Percentiles rank a stretch among this genome's conserved stretches.
Evolutionary conservation across 2,329 filamentous ascomycete species (phyloP).

Genomic region (Neoscytalidium dimidiatum): DNA sequence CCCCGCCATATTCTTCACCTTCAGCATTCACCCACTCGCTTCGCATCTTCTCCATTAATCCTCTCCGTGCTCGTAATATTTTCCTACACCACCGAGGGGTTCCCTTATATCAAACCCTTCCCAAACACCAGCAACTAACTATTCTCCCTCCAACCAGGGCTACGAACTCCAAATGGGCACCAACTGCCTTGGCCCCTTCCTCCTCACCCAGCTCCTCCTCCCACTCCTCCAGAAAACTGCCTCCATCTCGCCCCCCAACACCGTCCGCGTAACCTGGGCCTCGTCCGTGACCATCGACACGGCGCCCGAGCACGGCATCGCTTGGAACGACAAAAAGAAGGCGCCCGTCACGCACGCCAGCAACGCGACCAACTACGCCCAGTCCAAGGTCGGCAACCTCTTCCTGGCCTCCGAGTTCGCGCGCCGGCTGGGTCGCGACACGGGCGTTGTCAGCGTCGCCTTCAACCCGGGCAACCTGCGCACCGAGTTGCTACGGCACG

Average conservation of each 20-base stretch:
- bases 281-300: slow-evolving; percentile 25
- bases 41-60: not conserved
- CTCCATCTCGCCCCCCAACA: slow-evolving; percentile 23
- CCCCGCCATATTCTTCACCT: too few relatives aligned
- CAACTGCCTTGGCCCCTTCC: slow-evolving; percentile 43
- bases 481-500: slow-evolving; percentile 39
- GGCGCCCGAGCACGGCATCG: slow-evolving; percentile 20
- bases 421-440: slow-evolving; percentile 22
- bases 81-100: too few relatives aligned
- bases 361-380: slow-evolving; percentile 25
- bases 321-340: slow-evolving; percentile 18
- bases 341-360: not conserved
- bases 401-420: slow-evolving; percentile 29
- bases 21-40: too few relatives aligned
- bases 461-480: slow-evolving; percentile 46
- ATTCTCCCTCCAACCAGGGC: slow-evolving; percentile 24
- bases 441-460: slow-evolving; percentile 26
- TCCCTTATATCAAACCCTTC: not conserved
- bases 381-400: slow-evolving; percentile 32
- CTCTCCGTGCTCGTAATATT: not conserved
- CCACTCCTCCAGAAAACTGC: slow-evolving; percentile 39
- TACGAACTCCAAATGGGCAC: slow-evolving; percentile 40
- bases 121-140: not conserved
- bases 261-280: slow-evolving; percentile 41
- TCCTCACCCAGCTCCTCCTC: slow-evolving; percentile 42